phyloP scores from a whole-genome alignment of 2,329 filamentous ascomycete species.

The Fusarium scirpi region DNA sequence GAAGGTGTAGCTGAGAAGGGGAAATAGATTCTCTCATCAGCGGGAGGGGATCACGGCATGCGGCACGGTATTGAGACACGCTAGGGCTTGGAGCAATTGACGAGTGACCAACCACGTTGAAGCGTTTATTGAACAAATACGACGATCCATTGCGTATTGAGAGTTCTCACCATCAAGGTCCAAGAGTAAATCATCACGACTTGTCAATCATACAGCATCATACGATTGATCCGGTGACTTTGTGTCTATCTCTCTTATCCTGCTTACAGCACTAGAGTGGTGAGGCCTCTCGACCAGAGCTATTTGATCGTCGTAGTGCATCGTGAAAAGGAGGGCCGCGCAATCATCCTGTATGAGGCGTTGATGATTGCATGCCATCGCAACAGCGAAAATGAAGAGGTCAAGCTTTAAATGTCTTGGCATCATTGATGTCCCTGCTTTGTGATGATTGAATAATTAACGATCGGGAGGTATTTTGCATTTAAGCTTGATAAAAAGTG shows the following conservation, averaged over 20 bases:
- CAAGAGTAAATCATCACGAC: not conserved
- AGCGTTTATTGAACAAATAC: not conserved
- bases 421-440: constrained; percentile 18
- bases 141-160: not conserved
- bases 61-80: not conserved
- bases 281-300: not conserved
- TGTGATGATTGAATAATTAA: constrained; percentile 34
- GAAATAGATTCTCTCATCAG: not conserved
- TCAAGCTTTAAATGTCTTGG: constrained; percentile 17
- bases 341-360: constrained; percentile 35
- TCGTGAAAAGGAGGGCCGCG: constrained; percentile 32
- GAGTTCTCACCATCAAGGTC: not conserved
- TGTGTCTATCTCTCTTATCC: not conserved
- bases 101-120: not conserved
- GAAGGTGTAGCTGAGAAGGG: not conserved
- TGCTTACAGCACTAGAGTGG: not conserved
- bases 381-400: not conserved
- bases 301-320: not conserved
- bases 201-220: not conserved
- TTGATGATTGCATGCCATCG: constrained; percentile 25
- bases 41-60: not conserved
- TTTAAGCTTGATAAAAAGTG: not conserved
- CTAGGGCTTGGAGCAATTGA: not conserved
- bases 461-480: not conserved
- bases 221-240: not conserved